Conservation (phyloP, 2,329 filamentous ascomycete species). For the Trichoderma atrobrunneum region DNA sequence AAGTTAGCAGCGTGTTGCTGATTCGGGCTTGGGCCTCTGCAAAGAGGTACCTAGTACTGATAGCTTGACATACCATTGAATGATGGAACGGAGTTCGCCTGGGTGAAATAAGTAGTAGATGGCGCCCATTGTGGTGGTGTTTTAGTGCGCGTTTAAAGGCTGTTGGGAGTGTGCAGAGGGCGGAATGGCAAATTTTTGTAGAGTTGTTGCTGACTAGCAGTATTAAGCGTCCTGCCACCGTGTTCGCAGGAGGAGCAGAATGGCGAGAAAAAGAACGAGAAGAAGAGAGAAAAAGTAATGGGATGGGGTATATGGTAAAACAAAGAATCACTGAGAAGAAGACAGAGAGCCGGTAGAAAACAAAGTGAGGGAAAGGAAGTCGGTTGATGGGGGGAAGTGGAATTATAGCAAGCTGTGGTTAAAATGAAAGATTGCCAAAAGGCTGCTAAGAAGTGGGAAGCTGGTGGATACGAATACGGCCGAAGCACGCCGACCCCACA, state of each 20-base stretch:
- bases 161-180: background rate
- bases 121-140: conserved; percentile 52
- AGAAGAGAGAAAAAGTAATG: background rate
- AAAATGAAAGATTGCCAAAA: conserved; percentile 6
- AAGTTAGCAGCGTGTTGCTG: conserved; percentile 23
- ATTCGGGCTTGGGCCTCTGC: background rate
- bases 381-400: conserved; percentile 1
- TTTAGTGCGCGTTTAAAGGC: background rate
- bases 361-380: conserved; percentile 1
- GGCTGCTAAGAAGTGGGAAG: conserved; percentile 10
- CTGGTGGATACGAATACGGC: conserved; percentile 16
- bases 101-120: conserved; percentile 75
- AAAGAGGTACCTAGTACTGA: conserved; percentile 23
- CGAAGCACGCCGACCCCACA: background rate
- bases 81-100: conserved; percentile 72
- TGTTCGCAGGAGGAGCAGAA: background rate
- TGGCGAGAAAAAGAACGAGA: background rate
- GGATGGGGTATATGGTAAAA: background rate
- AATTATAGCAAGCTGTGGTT: conserved; percentile 13
- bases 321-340: conserved; percentile 6
- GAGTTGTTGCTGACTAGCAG: background rate
- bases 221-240: background rate
- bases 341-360: conserved; percentile 1
- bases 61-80: conserved; percentile 70
- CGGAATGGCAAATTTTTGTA: background rate